Evolutionary conservation across 2,329 filamentous ascomycete genomes (phyloP).

Genomic region (Pleomassaria siparia): DNA sequence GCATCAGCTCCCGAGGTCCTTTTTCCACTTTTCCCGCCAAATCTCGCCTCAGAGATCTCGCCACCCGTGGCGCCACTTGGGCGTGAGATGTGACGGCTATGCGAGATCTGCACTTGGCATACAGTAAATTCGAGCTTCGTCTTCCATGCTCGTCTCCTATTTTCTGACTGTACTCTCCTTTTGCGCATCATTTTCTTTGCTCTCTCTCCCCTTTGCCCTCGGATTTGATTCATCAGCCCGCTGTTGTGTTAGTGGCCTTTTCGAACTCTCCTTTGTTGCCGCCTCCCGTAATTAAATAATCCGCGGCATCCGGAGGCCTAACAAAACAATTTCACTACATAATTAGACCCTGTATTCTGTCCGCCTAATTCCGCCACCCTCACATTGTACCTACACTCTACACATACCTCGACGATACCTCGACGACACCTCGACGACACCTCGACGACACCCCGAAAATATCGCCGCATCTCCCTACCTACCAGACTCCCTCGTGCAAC

Average conservation of each 20-base stretch:
- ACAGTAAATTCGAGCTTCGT: slow-evolving; percentile 5
- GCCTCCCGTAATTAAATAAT: neutral
- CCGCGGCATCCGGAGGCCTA: slow-evolving; percentile 2
- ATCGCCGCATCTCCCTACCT: slow-evolving; percentile 13
- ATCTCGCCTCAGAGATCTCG: slow-evolving; percentile 9
- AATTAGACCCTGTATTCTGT: too few relatives aligned
- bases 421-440: slow-evolving; percentile 13
- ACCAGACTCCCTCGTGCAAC: neutral
- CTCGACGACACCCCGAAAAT: slow-evolving; percentile 6
- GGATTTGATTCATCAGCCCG: neutral
- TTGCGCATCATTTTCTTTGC: too few relatives aligned
- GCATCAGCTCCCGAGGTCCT: neutral
- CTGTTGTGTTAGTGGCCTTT: neutral
- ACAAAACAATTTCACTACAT: neutral
- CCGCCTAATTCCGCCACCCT: slow-evolving; percentile 1
- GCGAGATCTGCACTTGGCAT: slow-evolving; percentile 12
- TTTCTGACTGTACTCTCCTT: slow-evolving; percentile 3
- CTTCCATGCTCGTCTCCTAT: slow-evolving; percentile 18
- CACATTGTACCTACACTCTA: too few relatives aligned
- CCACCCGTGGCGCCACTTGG: slow-evolving; percentile 12
- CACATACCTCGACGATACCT: slow-evolving; percentile 1
- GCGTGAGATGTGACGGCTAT: slow-evolving; percentile 10
- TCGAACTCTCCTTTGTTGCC: neutral
- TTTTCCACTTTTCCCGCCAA: neutral
- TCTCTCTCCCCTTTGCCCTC: neutral